Conservation (phyloP, 352 stramenopile species). For the Globisporangium echinulatum region DNA sequence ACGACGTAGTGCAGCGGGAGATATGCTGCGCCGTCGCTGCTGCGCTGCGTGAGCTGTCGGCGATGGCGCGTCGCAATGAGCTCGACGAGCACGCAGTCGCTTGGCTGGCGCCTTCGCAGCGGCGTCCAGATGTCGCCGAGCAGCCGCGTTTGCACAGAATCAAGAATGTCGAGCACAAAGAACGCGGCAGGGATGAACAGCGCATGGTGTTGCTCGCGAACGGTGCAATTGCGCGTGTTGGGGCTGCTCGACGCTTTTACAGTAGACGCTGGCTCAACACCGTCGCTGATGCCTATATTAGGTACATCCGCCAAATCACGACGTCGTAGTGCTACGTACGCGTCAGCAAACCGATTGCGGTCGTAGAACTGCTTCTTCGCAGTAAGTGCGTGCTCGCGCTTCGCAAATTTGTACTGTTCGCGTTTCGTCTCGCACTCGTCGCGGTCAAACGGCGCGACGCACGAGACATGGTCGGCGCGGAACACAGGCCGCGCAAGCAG, state of each 20-base stretch:
- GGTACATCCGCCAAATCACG: too few species aligned
- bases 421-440: constrained; percentile 38
- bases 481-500: constrained; percentile 41
- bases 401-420: constrained; percentile 36
- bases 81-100: constrained; percentile 29
- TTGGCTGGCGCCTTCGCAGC: constrained; percentile 18
- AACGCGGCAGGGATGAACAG: constrained; percentile 32
- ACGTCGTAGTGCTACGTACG: background rate
- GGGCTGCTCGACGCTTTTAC: too few species aligned
- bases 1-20: constrained; percentile 59
- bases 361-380: constrained; percentile 45
- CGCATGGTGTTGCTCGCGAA: constrained; percentile 1
- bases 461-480: constrained; percentile 19
- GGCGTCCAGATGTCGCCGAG: constrained; percentile 44
- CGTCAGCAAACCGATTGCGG: constrained; percentile 2
- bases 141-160: constrained; percentile 35
- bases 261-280: too few species aligned
- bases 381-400: constrained; percentile 26
- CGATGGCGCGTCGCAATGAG: constrained; percentile 42
- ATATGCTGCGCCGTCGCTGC: constrained; percentile 27
- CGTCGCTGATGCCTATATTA: too few species aligned
- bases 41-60: constrained; percentile 46
- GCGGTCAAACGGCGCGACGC: constrained; percentile 30
- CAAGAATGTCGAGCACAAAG: constrained; percentile 32
- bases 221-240: background rate